Percentiles rank a stretch among this genome's conserved stretches.
These are phyloP conservation scores for Penicillium occitanis DNA, from an alignment of 2,329 filamentous ascomycete genomes.

Conservation along the genomic window DNA sequence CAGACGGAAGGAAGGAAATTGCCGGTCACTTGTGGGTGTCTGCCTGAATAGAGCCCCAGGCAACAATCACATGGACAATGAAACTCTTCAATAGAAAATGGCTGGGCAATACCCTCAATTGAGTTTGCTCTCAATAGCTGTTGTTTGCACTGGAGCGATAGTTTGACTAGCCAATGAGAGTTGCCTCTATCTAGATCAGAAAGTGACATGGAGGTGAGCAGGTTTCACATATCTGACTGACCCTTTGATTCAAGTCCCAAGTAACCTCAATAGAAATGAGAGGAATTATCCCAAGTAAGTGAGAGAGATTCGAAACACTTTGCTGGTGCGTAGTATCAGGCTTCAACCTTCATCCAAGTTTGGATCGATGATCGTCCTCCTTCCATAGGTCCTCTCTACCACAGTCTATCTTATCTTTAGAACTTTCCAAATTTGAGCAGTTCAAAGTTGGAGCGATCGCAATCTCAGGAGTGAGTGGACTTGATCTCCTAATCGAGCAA, in stretches of 20 bases:
- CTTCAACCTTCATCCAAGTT: background rate
- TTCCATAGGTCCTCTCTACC: background rate
- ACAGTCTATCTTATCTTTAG: background rate
- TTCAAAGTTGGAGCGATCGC: too few relatives aligned
- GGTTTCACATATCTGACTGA: background rate
- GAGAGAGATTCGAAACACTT: background rate
- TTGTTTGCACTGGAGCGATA: background rate
- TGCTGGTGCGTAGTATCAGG: background rate
- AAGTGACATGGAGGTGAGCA: background rate
- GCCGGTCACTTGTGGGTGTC: background rate
- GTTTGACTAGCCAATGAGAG: background rate
- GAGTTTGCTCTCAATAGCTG: background rate
- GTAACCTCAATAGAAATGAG: background rate
- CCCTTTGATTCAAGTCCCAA: background rate
- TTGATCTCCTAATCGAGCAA: background rate
- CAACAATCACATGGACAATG: conserved; percentile 3
- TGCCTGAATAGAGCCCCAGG: background rate
- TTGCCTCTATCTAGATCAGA: background rate
- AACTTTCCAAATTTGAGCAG: background rate
- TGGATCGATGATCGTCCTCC: background rate
- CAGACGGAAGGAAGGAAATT: background rate
- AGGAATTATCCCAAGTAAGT: background rate
- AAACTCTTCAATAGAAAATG: background rate
- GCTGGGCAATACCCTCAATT: background rate
- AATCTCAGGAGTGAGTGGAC: background rate